phyloP scores from a whole-genome alignment of 1,139 yeast genomes.

The Candida neerlandica region DNA sequence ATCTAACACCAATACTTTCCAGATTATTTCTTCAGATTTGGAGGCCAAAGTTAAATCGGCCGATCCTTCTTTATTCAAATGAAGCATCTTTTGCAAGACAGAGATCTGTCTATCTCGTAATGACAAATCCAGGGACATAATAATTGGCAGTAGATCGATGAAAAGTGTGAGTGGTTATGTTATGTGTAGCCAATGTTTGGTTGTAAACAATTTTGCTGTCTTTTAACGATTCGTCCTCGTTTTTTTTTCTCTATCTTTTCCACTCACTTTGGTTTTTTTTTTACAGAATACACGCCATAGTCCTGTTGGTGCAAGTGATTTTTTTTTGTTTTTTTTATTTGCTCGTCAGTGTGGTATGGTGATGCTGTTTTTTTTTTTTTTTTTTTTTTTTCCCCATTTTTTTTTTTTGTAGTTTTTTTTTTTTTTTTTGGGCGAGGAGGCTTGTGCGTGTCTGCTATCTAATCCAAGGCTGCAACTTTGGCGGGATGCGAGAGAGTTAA shows the following conservation, averaged over 20 bases:
- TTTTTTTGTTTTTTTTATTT: neutral
- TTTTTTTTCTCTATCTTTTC: neutral
- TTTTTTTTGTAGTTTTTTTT: neutral
- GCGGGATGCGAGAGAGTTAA: neutral
- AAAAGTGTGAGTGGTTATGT: neutral
- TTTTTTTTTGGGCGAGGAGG: neutral
- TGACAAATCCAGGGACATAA: constrained; percentile 16
- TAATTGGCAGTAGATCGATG: neutral
- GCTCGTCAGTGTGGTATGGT: too few relatives aligned
- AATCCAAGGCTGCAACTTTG: neutral
- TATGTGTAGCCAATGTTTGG: neutral
- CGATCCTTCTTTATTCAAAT: constrained; percentile 64
- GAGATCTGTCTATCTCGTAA: constrained; percentile 40
- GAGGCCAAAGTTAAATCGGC: constrained; percentile 56
- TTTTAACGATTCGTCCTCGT: neutral
- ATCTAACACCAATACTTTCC: constrained; percentile 95
- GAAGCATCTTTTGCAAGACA: constrained; percentile 80
- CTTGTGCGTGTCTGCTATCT: neutral
- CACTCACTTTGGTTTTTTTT: neutral
- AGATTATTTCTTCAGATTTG: constrained; percentile 65
- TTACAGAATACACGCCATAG: neutral
- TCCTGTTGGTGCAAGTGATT: neutral
- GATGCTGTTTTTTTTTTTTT: neutral
- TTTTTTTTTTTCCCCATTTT: neutral
- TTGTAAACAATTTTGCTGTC: constrained; percentile 4